phyloP scores from a whole-genome alignment of 495 filamentous ascomycete genomes.

The Neurospora sp. region DNA sequence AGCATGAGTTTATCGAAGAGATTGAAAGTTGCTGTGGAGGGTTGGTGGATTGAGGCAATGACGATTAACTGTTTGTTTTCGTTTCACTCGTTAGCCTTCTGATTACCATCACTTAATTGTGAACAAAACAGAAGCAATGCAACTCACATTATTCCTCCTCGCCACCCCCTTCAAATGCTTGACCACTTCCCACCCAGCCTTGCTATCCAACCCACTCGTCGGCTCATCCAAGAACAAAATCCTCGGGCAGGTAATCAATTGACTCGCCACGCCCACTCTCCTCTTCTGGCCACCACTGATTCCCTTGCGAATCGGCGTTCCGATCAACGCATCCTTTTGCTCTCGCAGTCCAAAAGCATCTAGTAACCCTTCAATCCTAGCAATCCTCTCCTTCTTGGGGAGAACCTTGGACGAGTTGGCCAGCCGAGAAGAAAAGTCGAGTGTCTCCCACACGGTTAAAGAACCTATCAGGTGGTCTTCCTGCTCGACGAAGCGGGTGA shows the following conservation, averaged over 20 bases:
- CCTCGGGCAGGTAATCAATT: constrained; percentile 67
- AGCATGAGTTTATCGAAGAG: constrained; percentile 72
- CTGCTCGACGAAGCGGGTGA: constrained; percentile 72
- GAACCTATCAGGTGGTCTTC: constrained; percentile 74
- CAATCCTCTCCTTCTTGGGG: constrained; percentile 50
- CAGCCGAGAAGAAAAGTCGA: constrained; percentile 69
- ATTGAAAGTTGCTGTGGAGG: constrained; percentile 62
- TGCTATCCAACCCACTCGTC: constrained; percentile 69
- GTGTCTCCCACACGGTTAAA: constrained; percentile 65
- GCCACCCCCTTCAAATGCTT: constrained; percentile 66
- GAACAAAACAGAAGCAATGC: constrained; percentile 36
- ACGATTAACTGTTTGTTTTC: constrained; percentile 55
- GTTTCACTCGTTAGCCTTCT: constrained; percentile 39
- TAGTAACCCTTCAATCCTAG: constrained; percentile 77
- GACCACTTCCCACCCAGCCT: constrained; percentile 72
- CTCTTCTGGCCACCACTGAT: constrained; percentile 75
- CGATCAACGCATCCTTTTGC: constrained; percentile 58
- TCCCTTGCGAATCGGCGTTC: constrained; percentile 70
- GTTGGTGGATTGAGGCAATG: constrained; percentile 71
- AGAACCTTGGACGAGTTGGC: constrained; percentile 36
- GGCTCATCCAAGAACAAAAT: constrained; percentile 78
- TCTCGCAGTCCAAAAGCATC: constrained; percentile 66
- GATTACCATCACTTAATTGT: constrained; percentile 7
- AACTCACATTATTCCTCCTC: constrained; percentile 50
- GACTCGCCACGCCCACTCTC: constrained; percentile 64